These are phyloP conservation scores for Debaryomyces sp. DNA, from an alignment of 1,139 yeast genomes.

Conservation along the genomic window DNA sequence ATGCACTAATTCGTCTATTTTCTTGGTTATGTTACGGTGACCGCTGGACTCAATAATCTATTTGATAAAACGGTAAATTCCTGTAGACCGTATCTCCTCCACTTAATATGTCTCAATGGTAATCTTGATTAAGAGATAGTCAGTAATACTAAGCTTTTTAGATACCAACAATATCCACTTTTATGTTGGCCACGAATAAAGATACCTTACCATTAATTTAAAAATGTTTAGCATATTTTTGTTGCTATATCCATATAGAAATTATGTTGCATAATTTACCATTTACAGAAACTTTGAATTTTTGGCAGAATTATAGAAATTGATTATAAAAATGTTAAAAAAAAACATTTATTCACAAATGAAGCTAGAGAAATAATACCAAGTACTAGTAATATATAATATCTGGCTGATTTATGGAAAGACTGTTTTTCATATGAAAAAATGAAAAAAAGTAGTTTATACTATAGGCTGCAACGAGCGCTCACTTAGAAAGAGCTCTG, in stretches of 20 bases:
- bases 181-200: too few relatives aligned
- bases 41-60: too few relatives aligned
- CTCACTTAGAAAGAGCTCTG: neutral
- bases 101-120: too few relatives aligned
- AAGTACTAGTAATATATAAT: neutral
- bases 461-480: neutral
- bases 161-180: too few relatives aligned
- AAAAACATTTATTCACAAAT: neutral
- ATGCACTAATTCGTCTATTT: neutral
- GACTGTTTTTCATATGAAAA: neutral
- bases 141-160: too few relatives aligned
- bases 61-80: too few relatives aligned
- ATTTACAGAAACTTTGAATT: neutral
- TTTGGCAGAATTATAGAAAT: neutral
- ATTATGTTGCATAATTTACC: neutral
- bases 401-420: neutral
- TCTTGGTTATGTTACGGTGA: neutral
- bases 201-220: too few relatives aligned
- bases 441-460: neutral
- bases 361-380: neutral
- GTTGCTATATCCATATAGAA: neutral
- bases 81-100: too few relatives aligned
- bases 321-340: neutral
- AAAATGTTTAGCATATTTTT: too few relatives aligned
- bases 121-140: too few relatives aligned